Conservation (phyloP, 2,329 filamentous ascomycete genomes). For the Pseudogymnoascus sp. region DNA sequence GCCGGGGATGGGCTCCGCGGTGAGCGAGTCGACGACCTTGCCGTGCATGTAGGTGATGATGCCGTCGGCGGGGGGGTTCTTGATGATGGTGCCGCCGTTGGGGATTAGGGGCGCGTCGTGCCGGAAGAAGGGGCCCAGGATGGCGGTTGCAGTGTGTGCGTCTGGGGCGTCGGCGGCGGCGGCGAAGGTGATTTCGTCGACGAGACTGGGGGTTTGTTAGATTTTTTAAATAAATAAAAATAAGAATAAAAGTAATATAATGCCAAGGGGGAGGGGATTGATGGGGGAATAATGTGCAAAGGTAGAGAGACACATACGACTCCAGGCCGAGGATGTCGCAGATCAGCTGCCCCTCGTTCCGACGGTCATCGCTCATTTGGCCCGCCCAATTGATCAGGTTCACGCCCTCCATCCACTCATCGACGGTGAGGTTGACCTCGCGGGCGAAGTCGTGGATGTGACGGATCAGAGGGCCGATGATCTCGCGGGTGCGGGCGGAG, state of each 20-base stretch:
- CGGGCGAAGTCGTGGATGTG: slow-evolving; percentile 52
- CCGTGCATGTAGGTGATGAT: slow-evolving; percentile 48
- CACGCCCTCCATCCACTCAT: slow-evolving; percentile 51
- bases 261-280: too few species aligned
- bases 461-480: slow-evolving; percentile 44
- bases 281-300: neutral
- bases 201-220: slow-evolving; percentile 30
- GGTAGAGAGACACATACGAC: slow-evolving; percentile 31
- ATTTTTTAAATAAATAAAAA: slow-evolving; percentile 11
- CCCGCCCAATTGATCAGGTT: slow-evolving; percentile 52
- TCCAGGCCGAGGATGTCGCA: slow-evolving; percentile 56
- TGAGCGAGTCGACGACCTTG: slow-evolving; percentile 42
- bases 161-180: slow-evolving; percentile 16
- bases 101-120: slow-evolving; percentile 41
- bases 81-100: slow-evolving; percentile 48
- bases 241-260: neutral
- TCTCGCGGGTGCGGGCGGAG: slow-evolving; percentile 45
- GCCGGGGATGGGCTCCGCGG: slow-evolving; percentile 46
- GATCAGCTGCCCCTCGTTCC: slow-evolving; percentile 56
- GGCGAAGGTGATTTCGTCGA: slow-evolving; percentile 24
- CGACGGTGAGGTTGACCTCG: slow-evolving; percentile 48
- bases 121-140: slow-evolving; percentile 58
- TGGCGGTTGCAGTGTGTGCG: slow-evolving; percentile 42
- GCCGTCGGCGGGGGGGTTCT: slow-evolving; percentile 43
- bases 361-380: slow-evolving; percentile 50